These are phyloP conservation scores for Polyporus tsugae DNA, from an alignment of 1,284 basidiomycete species.

Conservation along the genomic window DNA sequence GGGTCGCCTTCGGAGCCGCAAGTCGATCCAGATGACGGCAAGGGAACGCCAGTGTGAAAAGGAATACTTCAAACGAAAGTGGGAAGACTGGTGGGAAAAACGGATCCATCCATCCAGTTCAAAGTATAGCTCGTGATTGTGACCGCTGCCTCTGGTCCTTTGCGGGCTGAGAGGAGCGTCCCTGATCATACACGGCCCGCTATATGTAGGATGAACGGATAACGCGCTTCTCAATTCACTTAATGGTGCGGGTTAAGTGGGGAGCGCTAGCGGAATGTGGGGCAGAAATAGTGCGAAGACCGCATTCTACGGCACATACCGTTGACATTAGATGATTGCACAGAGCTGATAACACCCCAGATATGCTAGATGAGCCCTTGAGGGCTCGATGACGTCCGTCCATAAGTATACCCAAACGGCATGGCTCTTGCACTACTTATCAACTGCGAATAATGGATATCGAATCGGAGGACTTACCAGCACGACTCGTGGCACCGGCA, in stretches of 20 bases:
- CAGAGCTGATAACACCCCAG: neutral
- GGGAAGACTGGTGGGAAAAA: constrained; percentile 10
- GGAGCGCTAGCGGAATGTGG: constrained; percentile 1
- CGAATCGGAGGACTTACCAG: neutral
- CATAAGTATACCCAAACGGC: neutral
- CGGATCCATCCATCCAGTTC: constrained; percentile 1
- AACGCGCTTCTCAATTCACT: neutral
- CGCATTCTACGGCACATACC: neutral
- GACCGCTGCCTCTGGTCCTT: neutral
- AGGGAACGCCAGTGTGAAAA: neutral
- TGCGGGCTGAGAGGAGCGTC: neutral
- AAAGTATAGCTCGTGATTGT: neutral
- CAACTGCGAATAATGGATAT: neutral
- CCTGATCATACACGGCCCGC: neutral
- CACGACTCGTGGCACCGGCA: neutral
- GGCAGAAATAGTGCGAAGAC: constrained; percentile 1
- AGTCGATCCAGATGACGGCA: constrained; percentile 22
- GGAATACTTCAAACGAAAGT: constrained; percentile 13
- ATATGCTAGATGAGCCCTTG: neutral
- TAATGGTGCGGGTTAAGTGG: constrained; percentile 14
- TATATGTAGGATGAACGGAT: too few relatives aligned
- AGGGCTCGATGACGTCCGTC: neutral
- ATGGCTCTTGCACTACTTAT: neutral
- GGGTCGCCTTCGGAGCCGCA: constrained; percentile 32
- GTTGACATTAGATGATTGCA: neutral